Base-by-base conservation (phyloP, 1,284 basidiomycete species). In the Ceraceosorus guamensis region DNA sequence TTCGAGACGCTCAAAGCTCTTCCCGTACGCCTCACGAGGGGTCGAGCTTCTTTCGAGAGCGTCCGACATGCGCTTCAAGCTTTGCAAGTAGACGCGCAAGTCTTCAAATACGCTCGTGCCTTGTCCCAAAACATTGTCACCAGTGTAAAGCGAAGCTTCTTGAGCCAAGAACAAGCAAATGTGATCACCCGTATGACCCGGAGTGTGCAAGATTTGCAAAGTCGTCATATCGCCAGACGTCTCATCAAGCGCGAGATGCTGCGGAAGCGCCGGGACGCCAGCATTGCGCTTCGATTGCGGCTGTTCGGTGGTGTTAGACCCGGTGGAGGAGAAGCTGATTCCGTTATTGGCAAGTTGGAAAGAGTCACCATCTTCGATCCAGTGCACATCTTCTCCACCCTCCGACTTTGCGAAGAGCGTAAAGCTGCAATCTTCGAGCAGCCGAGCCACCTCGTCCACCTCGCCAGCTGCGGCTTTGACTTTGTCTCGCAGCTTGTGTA, bases 51-150 rank as follows among this genome's bases (percentile, higher is more conserved):
- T 41, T 39, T 50, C 46, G 13, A 55, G 39, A 6, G 43, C 44
- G 16, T 55, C 41, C 37, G 35, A 11, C 11, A 30, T 48, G 24
- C 80, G 82, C 52, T 82, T 80, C n/a, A 93, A 80, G 59, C 84
- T 85, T 4, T 78, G 62, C 53, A 93, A 78, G 71, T 95, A 95
- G 1, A 81, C 72, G 0, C 80, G 80, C 6, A 96, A 83, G 70
- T 95, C 88, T 66, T 89, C 87, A 71, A 97, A 96, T 2, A 93
- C 85, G 1, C 89, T 83, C 0, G 91, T 91, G 2, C 91, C 91
- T 63, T 91, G 84, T 0, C 93, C 92, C 24, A 97, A 83, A 5
- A 97, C 85, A 5, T 87, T 89, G 77, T 97, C 93, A 0, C 87
- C 89, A 0, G 90, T 92, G 78, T 93, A 56, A 31, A 76, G 60